phyloP scores from a whole-genome alignment of 2,329 filamentous ascomycete genomes.

The Diaporthe ampelina region DNA sequence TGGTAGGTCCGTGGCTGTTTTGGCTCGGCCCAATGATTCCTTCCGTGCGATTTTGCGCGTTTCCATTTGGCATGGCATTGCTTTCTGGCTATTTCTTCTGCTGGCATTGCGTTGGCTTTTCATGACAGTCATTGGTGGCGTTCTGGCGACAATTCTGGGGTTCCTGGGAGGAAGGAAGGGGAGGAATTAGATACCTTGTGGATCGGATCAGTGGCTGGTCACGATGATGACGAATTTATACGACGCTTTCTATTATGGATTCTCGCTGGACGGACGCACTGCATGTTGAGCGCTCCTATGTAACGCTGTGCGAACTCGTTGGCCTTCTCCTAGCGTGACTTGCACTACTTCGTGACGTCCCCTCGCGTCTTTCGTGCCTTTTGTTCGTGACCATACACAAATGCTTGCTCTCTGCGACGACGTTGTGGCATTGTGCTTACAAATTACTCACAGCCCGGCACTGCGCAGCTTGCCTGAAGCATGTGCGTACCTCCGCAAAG shows the following conservation, averaged over 20 bases:
- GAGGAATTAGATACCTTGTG: conserved; percentile 17
- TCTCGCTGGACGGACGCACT: background rate
- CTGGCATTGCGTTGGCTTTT: conserved; percentile 15
- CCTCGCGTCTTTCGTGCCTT: background rate
- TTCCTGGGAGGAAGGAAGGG: background rate
- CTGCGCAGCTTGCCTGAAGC: conserved; percentile 3
- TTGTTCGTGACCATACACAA: background rate
- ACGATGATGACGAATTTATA: conserved; percentile 23
- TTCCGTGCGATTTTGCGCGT: background rate
- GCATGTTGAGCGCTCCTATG: conserved; percentile 23
- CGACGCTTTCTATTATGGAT: conserved; percentile 3
- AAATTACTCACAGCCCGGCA: background rate
- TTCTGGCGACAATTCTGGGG: background rate
- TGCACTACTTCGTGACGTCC: background rate
- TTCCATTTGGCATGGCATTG: background rate
- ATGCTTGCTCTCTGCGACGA: background rate
- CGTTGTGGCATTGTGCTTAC: background rate
- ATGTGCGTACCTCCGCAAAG: conserved; percentile 9
- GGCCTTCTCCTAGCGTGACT: background rate
- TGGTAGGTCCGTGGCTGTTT: conserved; percentile 45
- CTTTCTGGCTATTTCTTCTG: background rate
- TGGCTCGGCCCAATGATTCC: conserved; percentile 13
- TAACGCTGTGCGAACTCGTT: background rate
- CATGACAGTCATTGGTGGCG: conserved; percentile 11
- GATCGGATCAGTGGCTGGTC: background rate